Conservation (phyloP, 2,329 filamentous ascomycete species). For the Pseudocercospora pini-densiflorae region DNA sequence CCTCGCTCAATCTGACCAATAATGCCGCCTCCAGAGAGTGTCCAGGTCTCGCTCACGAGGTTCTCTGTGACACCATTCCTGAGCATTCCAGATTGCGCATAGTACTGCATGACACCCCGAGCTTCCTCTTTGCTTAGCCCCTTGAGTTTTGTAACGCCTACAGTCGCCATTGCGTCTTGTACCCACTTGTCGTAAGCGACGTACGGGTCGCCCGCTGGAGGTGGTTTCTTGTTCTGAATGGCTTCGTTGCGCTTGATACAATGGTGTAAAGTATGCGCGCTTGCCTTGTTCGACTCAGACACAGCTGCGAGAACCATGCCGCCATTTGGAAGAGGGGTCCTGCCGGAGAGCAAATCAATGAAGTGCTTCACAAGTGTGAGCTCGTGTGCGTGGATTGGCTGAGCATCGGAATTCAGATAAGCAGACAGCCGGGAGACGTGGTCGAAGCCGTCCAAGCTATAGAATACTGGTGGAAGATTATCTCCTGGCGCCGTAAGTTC, state of each 20-base stretch:
- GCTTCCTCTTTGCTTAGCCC: slow-evolving; percentile 77
- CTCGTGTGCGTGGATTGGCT: slow-evolving; percentile 84
- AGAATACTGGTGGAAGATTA: slow-evolving; percentile 67
- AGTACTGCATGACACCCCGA: slow-evolving; percentile 86
- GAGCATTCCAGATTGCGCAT: slow-evolving; percentile 82
- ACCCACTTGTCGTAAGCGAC: slow-evolving; percentile 58
- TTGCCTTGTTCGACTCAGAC: slow-evolving; percentile 65
- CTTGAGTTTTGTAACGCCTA: slow-evolving; percentile 59
- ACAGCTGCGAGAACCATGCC: slow-evolving; percentile 78
- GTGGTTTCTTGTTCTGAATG: slow-evolving; percentile 33
- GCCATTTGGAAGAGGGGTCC: slow-evolving; percentile 66
- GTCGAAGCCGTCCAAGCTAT: slow-evolving; percentile 77
- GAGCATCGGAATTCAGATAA: slow-evolving; percentile 73
- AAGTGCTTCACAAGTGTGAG: slow-evolving; percentile 77
- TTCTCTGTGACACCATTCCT: slow-evolving; percentile 71
- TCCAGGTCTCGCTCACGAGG: slow-evolving; percentile 81
- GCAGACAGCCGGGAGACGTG: slow-evolving; percentile 79
- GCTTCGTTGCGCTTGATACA: slow-evolving; percentile 22
- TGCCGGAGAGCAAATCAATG: slow-evolving; percentile 70
- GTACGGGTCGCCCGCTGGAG: slow-evolving; percentile 56
- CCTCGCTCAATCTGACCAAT: slow-evolving; percentile 84
- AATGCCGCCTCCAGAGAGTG: slow-evolving; percentile 76
- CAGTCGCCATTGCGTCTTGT: slow-evolving; percentile 49
- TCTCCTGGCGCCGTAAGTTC: slow-evolving; percentile 63
- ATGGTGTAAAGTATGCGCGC: slow-evolving; percentile 24